Evolutionary conservation across 805 yeast genomes (phyloP).

Genomic region (Blastobotrys attinorum): DNA sequence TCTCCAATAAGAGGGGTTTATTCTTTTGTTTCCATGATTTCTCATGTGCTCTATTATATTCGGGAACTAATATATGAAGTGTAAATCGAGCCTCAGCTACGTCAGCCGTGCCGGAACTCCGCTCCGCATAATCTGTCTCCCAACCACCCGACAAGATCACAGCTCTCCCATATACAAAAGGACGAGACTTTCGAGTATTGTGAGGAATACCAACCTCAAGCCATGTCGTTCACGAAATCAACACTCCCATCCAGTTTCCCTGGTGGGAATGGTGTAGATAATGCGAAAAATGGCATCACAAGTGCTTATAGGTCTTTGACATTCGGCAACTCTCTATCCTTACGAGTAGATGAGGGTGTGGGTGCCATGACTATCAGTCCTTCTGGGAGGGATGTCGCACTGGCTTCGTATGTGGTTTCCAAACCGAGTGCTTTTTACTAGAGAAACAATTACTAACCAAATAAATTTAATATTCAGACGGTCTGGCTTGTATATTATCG

Average conservation of each 20-base stretch:
- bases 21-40: no score
- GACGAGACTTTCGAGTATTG: no score
- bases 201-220: no score
- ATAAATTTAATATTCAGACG: no score
- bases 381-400: slow-evolving; percentile 83
- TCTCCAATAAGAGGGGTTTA: no score
- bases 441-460: slow-evolving; percentile 4
- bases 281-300: not conserved
- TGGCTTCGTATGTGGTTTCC: slow-evolving; percentile 49
- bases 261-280: not conserved
- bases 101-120: no score
- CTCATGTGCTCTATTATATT: no score
- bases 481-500: slow-evolving; percentile 81
- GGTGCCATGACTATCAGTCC: slow-evolving; percentile 88
- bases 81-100: no score
- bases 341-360: slow-evolving; percentile 85
- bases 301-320: slow-evolving; percentile 36
- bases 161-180: no score
- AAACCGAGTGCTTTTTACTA: not conserved
- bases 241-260: not conserved
- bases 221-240: not conserved
- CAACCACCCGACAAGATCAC: no score
- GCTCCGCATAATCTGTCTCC: no score
- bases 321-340: slow-evolving; percentile 72
- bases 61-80: no score